Evolutionary conservation across 1,139 yeast species (phyloP), one percentile per base, ranked within the genome.

Genomic region (Saccharomyces hybrid): DNA sequence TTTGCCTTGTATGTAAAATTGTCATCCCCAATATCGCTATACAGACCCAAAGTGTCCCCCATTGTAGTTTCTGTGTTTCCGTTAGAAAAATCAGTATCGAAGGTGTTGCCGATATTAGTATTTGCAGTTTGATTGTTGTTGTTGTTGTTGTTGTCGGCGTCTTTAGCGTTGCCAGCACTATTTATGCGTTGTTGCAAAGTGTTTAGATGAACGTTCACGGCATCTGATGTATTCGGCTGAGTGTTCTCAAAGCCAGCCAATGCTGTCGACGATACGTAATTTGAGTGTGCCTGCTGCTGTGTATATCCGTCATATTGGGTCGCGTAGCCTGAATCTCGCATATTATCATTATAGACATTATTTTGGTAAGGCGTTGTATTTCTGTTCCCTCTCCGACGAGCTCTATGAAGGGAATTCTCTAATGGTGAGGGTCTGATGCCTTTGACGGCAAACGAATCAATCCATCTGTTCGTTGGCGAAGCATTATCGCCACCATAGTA

Each of bases 401-500:
- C n/a, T n/a, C n/a, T n/a, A n/a, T n/a, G n/a, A n/a, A 56, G 53
- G 3, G 64, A 58, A 51, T 56, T 62, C 50, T 70, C 70, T 34
- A 62, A 57, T 13, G 69, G 67, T 1, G 75, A 70, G 19, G 69
- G 70, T 61, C 73, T 69, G 59, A 76, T 71, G 32, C 79, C 76
- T 56, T 68, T 70, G 51, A 76, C 70, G 49, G 81, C 72, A 66
- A 86, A 88, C 5, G 95, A 86, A 74, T 90, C 97, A 57, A 93
- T 80, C 75, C 86, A 87, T 66, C 86, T 83, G 68, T 88, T 90
- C 16, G 89, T 76, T 47, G 96, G 93, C 26, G 89, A 80, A 55
- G 83, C 83, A 47, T 87, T 86, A 63, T 86, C 91, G 42, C 87
- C 84, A 16, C 93, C 98, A 69, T 86, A 88, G 72, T 90, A 91